Base-by-base conservation (phyloP, 176 grass and related monocot genomes). In the Musa troglodytarum region DNA sequence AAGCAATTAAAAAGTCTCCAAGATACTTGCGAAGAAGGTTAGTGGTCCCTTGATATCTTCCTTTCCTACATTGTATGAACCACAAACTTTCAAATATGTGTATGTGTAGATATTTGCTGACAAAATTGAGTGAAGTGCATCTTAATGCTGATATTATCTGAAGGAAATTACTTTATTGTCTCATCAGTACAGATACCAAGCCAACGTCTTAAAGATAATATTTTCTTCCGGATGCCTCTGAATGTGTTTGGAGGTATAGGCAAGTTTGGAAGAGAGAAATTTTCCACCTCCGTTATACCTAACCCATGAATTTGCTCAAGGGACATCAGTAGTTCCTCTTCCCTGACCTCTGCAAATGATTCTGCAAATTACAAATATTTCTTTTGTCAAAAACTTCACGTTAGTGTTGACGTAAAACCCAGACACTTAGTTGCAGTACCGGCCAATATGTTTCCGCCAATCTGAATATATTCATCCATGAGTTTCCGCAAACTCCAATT, bases 11-110 rank as follows among this genome's bases (percentile, higher is more conserved):
- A 85, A 89, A 91, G 81, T 98, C 90, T 10, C 94, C 94, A 75
- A 91, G 88, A 84, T 89, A 98, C 77, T 98, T 98, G 50, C 94
- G 78, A 49, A 93, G 84, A 76, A 98, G 78, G 84, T 98, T 91
- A 49, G 82, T 69, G 57, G 76, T 87, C 56, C 82, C 77, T 71
- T 81, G 82, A 52, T 98, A 89, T 79, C 76, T 98, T 53, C 86
- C 94, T 83, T 88, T 90, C 90, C 94, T 98, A 83, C 20, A 80
- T 72, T 51, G 68, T 80, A 80, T 83, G 68, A 57, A 70, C 73
- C 25, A 80, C 69, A 61, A 81, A 78, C 77, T 9, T 20, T 67
- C 12, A 67, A 24, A 74, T 10, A 10, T 76, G 19, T 2, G 5
- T 21, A 19, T 10, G 15, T 25, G 11, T 24, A 63, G 14, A 65